These are phyloP conservation scores for Lasiosphaeria hispida DNA, from an alignment of 495 filamentous ascomycete genomes.

Conservation along the genomic window DNA sequence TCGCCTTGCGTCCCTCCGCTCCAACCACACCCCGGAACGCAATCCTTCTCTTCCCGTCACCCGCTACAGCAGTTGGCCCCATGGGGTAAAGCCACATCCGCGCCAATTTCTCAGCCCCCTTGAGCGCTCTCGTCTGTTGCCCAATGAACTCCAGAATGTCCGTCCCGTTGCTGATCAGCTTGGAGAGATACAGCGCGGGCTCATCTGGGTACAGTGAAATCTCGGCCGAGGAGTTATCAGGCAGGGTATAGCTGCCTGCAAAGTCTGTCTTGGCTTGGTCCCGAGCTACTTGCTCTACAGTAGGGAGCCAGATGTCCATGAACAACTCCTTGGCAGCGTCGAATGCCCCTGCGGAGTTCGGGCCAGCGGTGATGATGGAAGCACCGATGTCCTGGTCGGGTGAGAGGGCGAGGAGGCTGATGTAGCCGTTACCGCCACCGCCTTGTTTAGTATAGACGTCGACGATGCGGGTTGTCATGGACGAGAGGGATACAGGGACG, in stretches of 20 bases:
- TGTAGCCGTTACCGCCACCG: conserved; percentile 42
- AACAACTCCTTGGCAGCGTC: neutral
- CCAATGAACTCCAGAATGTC: neutral
- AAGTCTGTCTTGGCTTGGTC: conserved; percentile 1
- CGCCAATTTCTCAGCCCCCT: neutral
- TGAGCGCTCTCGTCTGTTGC: too few species aligned
- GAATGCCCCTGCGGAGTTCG: neutral
- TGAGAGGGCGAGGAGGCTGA: conserved; percentile 43
- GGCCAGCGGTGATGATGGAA: conserved; percentile 16
- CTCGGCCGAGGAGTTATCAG: too few species aligned
- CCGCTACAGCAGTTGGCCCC: neutral
- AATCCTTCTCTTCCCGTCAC: neutral
- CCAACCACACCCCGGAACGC: conserved; percentile 14
- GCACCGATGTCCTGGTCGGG: conserved; percentile 53
- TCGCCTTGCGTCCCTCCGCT: neutral
- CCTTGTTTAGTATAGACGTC: conserved; percentile 49
- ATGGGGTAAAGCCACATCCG: conserved; percentile 20
- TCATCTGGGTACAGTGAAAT: neutral
- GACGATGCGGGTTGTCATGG: conserved; percentile 4
- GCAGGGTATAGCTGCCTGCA: conserved; percentile 15
- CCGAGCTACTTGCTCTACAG: conserved; percentile 12
- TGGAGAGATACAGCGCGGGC: conserved; percentile 2
- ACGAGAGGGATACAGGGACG: neutral
- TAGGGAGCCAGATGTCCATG: conserved; percentile 1
- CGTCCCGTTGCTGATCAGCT: conserved; percentile 13